These are phyloP conservation scores for Elsinoe fawcettii DNA, from an alignment of 2,329 filamentous ascomycete genomes.

Conservation along the genomic window DNA sequence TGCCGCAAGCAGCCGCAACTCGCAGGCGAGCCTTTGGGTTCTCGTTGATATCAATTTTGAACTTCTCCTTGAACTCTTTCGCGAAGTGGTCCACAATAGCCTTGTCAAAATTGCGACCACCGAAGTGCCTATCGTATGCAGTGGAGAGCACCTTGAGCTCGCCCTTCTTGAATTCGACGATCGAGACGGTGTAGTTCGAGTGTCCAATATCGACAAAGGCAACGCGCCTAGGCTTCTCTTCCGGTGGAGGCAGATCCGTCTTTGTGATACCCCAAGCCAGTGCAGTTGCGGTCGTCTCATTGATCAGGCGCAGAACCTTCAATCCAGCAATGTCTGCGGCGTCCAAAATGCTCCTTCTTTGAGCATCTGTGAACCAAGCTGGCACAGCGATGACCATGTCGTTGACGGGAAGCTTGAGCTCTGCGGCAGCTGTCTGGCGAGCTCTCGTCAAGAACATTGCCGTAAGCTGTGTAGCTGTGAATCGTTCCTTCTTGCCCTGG, in stretches of 20 bases:
- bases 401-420: conserved; percentile 83
- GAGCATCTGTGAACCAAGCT: conserved; percentile 92
- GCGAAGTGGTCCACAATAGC: conserved; percentile 90
- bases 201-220: conserved; percentile 92
- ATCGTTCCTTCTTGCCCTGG: conserved; percentile 88
- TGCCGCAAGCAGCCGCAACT: conserved; percentile 82
- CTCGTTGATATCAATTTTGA: conserved; percentile 88
- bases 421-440: conserved; percentile 75
- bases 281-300: conserved; percentile 93
- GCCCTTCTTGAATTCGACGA: conserved; percentile 95
- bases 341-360: conserved; percentile 82
- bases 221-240: conserved; percentile 87
- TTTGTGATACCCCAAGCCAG: conserved; percentile 98
- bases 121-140: conserved; percentile 89
- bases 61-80: conserved; percentile 94
- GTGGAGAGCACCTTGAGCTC: conserved; percentile 91
- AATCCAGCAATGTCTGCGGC: conserved; percentile 89
- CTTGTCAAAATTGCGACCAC: conserved; percentile 95
- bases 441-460: conserved; percentile 96
- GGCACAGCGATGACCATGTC: conserved; percentile 93
- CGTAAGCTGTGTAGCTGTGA: conserved; percentile 86
- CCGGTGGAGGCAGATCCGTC: conserved; percentile 75
- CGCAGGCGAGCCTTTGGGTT: conserved; percentile 86
- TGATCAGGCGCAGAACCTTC: conserved; percentile 88
- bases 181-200: conserved; percentile 88